Evolutionary conservation across 1,284 basidiomycete genomes (phyloP).

Genomic region (Marasmius fiardii): DNA sequence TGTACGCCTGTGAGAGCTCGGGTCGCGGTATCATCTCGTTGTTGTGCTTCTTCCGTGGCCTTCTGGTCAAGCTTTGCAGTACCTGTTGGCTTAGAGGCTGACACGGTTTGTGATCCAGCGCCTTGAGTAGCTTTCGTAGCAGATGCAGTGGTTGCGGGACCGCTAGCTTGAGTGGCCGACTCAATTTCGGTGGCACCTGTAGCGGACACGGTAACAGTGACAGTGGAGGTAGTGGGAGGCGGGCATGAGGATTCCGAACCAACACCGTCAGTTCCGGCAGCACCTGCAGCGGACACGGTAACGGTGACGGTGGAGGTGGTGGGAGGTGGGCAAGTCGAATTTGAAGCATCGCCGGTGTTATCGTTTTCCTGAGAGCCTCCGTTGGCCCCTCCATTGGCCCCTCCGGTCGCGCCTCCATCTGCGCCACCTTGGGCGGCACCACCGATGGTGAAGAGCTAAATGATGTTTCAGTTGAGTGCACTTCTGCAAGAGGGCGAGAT

Average conservation of each 20-base stretch:
- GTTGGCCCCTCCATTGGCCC: no score
- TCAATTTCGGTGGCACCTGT: not conserved
- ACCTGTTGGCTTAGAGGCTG: not conserved
- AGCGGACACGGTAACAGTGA: not conserved
- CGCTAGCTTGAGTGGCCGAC: not conserved
- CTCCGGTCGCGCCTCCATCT: not conserved
- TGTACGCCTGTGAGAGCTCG: constrained; percentile 17
- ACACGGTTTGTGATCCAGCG: not conserved
- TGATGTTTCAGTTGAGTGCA: no score
- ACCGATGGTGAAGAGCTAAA: not conserved
- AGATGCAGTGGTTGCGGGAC: no score
- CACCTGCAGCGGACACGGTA: not conserved
- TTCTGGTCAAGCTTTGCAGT: not conserved
- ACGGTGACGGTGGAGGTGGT: not conserved
- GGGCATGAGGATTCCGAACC: no score
- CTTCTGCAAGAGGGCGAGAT: no score
- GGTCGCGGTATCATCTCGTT: constrained; percentile 20
- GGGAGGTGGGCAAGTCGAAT: no score
- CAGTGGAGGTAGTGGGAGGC: not conserved
- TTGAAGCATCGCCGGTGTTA: no score
- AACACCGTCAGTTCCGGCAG: not conserved
- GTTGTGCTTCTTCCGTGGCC: constrained; percentile 8
- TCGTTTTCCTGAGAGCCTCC: no score
- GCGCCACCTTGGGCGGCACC: not conserved
- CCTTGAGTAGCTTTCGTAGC: not conserved